Base-by-base conservation (phyloP, 106 monocot species). In the Vanilla planifolia region DNA sequence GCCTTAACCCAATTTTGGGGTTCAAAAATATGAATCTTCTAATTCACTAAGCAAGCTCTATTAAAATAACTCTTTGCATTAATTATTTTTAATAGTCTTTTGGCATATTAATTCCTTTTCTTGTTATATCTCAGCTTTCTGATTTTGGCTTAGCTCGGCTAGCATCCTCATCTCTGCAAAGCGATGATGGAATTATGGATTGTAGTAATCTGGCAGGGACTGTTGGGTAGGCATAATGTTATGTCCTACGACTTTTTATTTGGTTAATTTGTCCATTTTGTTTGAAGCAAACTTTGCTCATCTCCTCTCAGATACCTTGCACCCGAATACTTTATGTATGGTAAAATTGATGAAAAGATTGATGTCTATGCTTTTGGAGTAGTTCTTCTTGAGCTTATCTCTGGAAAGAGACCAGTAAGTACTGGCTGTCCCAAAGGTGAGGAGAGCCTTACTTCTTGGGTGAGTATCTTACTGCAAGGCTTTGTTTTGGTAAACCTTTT, bases 341-440 rank as follows among this genome's bases (percentile, higher is more conserved):
- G 92, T 9, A 84, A 87, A 43, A 76, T 92, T 29, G 79, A 75
- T 37, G 86, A 87, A 59, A 87, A 92, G 63, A 76, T 84, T 20
- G 92, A 92, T 78, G 80, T 92, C 1, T 92, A 92, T 63, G 87
- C 92, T 28, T 92, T 92, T 24, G 92, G 92, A n/a, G 87, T 92
- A 4, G 92, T 92, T 25, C 83, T 92, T 67, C 92, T 92, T 14
- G 92, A 92, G 73, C 87, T 92, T 64, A 69, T 92, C 48, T 84
- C 92, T 0, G 84, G 92, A 57, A 77, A 64, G 73, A 92, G 73
- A 61, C 86, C 92, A 0, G 75, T 92, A 17, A 47, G 40, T 64
- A 73, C 72, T 6, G 66, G 67, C 22, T 66, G 67, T 50, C 73
- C 80, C 4, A 80, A 81, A 55, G 80, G 84, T 33, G 80, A 79